phyloP scores from a whole-genome alignment of 2,329 filamentous ascomycete genomes.

The Colletotrichum agaves region DNA sequence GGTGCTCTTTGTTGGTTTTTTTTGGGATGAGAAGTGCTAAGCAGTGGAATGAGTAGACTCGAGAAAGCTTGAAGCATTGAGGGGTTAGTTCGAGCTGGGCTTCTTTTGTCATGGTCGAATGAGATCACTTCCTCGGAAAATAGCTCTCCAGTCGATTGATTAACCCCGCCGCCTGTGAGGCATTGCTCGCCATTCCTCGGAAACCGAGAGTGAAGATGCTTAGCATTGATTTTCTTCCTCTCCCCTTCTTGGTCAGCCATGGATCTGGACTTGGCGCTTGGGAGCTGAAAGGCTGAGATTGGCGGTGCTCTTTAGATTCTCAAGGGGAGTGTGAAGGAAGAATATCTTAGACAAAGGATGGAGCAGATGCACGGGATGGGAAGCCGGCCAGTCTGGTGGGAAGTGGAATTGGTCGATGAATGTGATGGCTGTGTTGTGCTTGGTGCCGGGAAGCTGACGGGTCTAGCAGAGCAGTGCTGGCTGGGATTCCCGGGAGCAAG shows the following conservation, averaged over 20 bases:
- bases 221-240: background rate
- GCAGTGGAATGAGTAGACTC: background rate
- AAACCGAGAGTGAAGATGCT: background rate
- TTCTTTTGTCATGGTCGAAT: background rate
- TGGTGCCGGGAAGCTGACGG: background rate
- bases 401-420: background rate
- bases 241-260: background rate
- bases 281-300: background rate
- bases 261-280: background rate
- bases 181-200: no score
- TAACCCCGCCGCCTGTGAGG: background rate
- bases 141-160: background rate
- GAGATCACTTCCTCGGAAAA: background rate
- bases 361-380: background rate
- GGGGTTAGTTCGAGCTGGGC: background rate
- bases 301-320: background rate
- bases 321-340: slow-evolving; percentile 1
- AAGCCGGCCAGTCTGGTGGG: background rate
- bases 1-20: background rate
- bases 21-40: background rate
- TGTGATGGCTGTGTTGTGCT: slow-evolving; percentile 4
- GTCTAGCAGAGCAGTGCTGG: no score
- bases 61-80: background rate
- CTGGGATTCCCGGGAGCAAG: no score
- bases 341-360: background rate